These are phyloP conservation scores for Posidonia oceanica DNA, from an alignment of 116 monocot species.

Conservation along the genomic window DNA sequence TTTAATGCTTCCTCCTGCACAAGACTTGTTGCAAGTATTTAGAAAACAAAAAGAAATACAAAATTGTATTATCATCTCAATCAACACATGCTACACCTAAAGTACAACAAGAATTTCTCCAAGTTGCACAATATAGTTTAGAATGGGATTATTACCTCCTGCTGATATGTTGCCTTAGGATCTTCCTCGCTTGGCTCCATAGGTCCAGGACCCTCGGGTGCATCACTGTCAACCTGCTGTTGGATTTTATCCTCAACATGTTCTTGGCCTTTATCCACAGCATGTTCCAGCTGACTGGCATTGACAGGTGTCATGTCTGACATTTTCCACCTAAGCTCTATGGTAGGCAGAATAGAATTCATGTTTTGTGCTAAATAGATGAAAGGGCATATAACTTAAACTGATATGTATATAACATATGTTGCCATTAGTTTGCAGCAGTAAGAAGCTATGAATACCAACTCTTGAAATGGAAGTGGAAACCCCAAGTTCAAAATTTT, in stretches of 20 bases:
- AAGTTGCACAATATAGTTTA: neutral
- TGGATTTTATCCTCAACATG: neutral
- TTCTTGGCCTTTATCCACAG: neutral
- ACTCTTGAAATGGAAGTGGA: no score
- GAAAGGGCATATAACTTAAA: no score
- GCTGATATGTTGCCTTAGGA: slow-evolving; percentile 36
- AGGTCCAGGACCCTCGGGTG: neutral
- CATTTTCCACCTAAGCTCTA: neutral
- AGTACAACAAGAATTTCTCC: no score
- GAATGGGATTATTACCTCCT: slow-evolving; percentile 26
- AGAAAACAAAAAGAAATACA: neutral
- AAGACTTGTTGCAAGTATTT: neutral
- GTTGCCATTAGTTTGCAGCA: no score
- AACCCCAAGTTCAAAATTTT: no score
- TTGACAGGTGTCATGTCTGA: neutral
- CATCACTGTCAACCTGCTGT: neutral
- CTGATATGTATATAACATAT: no score
- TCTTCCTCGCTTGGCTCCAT: slow-evolving; percentile 20
- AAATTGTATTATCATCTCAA: neutral
- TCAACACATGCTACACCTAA: no score
- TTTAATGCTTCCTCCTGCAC: slow-evolving; percentile 64
- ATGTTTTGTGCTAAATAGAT: no score
- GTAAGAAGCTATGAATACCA: no score
- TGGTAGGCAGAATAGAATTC: neutral
- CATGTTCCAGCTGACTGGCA: no score